These are phyloP conservation scores for Elsinoe australis DNA, from an alignment of 2,329 filamentous ascomycete species.

Conservation along the genomic window DNA sequence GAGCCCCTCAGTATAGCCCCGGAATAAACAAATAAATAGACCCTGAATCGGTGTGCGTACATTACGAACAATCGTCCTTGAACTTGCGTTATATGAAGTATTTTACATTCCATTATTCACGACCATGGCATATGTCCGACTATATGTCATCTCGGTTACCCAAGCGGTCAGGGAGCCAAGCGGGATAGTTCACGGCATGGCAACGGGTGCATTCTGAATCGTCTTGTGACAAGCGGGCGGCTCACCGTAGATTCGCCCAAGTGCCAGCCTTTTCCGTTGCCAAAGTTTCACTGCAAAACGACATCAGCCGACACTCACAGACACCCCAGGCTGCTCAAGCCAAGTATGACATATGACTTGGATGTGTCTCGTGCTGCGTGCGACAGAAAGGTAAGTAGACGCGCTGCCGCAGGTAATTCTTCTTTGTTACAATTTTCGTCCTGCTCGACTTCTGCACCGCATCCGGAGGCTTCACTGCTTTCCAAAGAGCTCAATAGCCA, in stretches of 20 bases:
- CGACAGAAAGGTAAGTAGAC: constrained; percentile 12
- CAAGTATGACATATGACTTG: constrained; percentile 12
- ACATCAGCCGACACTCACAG: constrained; percentile 7
- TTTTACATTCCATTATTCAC: too few relatives aligned
- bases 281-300: too few relatives aligned
- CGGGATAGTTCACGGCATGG: neutral
- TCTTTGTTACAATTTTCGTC: constrained; percentile 5
- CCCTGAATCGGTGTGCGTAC: too few relatives aligned
- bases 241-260: too few relatives aligned
- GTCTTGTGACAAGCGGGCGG: constrained; percentile 16
- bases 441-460: neutral
- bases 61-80: too few relatives aligned
- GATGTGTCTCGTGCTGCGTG: constrained; percentile 14
- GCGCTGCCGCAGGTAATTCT: neutral
- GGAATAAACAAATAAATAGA: constrained; percentile 16
- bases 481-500: constrained; percentile 7
- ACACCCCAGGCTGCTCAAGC: constrained; percentile 13
- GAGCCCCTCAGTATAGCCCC: neutral
- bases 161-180: constrained; percentile 2
- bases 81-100: too few relatives aligned
- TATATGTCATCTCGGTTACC: neutral
- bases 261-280: too few relatives aligned
- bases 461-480: neutral
- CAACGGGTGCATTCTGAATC: constrained; percentile 13
- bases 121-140: too few relatives aligned